A percentile compares a stretch with the other conserved stretches of the same genome.
Evolutionary conservation across 2,329 filamentous ascomycete species (phyloP).

Genomic region (Colletotrichum nymphaeae): DNA sequence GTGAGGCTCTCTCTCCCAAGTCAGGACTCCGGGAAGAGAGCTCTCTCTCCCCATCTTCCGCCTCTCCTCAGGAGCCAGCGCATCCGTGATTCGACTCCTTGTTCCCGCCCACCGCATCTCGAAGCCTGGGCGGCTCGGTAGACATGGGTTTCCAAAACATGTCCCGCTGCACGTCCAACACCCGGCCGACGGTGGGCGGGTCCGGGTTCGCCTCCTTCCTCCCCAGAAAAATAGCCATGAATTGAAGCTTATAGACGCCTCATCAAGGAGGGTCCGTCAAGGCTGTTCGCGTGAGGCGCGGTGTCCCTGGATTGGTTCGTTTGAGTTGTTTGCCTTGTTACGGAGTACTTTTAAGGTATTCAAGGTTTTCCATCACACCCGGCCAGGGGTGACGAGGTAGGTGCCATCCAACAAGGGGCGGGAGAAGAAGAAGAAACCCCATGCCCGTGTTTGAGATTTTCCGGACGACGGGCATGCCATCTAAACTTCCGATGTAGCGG

Average conservation of each 20-base stretch:
- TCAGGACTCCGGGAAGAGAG: too few species aligned
- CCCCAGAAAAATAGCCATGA: slow-evolving; percentile 10
- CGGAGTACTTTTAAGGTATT: not conserved
- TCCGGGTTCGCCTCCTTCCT: not conserved
- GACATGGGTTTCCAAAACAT: slow-evolving; percentile 18
- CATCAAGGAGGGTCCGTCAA: not conserved
- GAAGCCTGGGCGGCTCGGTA: not conserved
- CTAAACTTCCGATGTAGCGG: slow-evolving; percentile 25
- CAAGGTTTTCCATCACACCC: not conserved
- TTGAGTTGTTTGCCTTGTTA: not conserved
- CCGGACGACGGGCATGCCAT: slow-evolving; percentile 7
- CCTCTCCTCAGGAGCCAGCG: not conserved
- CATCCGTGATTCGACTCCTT: slow-evolving; percentile 9
- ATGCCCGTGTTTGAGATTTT: not conserved
- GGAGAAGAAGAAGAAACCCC: not conserved
- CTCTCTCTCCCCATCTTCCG: too few species aligned
- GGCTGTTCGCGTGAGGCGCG: not conserved
- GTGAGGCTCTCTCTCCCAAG: not conserved
- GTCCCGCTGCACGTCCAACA: slow-evolving; percentile 4
- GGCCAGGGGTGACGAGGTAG: not conserved
- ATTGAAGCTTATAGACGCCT: slow-evolving; percentile 21
- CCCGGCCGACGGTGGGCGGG: not conserved
- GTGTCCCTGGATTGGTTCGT: not conserved
- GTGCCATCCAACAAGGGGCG: not conserved
- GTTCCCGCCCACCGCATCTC: not conserved